Evolutionary conservation across 1,284 basidiomycete genomes (phyloP).

Genomic region (Sporisorium graminicola): DNA sequence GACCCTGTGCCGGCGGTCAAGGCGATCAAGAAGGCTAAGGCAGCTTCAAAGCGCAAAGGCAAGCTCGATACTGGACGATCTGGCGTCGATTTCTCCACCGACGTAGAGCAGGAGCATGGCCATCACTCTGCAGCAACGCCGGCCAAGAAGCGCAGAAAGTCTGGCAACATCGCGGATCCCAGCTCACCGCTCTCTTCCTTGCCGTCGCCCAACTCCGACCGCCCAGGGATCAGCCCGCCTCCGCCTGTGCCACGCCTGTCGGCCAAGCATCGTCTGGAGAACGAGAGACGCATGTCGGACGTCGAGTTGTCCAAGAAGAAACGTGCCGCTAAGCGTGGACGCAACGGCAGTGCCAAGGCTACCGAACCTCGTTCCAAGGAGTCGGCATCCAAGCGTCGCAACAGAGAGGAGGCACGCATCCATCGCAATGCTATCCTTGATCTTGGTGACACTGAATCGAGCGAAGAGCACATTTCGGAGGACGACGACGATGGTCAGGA

Average conservation of each 20-base stretch:
- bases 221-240: constrained; percentile 31
- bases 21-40: constrained; percentile 17
- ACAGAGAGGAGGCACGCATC: constrained; percentile 40
- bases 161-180: constrained; percentile 45
- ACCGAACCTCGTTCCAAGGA: constrained; percentile 22
- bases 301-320: constrained; percentile 44
- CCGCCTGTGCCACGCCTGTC: constrained; percentile 30
- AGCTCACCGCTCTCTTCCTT: constrained; percentile 52
- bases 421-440: constrained; percentile 49
- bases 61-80: constrained; percentile 20
- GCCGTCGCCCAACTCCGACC: constrained; percentile 36
- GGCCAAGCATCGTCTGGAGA: constrained; percentile 31
- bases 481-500: constrained; percentile 7
- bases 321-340: constrained; percentile 26
- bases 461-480: constrained; percentile 28
- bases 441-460: constrained; percentile 49
- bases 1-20: neutral
- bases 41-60: constrained; percentile 25
- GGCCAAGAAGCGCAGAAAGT: constrained; percentile 50
- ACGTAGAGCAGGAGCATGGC: constrained; percentile 23
- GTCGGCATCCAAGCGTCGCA: constrained; percentile 34
- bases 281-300: constrained; percentile 30
- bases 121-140: constrained; percentile 20
- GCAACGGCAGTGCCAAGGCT: constrained; percentile 15
- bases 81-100: constrained; percentile 25